Percentiles rank a stretch among this genome's conserved stretches.
Evolutionary conservation across 2,329 filamentous ascomycete genomes (phyloP).

Genomic region (Rutstroemia sp.): DNA sequence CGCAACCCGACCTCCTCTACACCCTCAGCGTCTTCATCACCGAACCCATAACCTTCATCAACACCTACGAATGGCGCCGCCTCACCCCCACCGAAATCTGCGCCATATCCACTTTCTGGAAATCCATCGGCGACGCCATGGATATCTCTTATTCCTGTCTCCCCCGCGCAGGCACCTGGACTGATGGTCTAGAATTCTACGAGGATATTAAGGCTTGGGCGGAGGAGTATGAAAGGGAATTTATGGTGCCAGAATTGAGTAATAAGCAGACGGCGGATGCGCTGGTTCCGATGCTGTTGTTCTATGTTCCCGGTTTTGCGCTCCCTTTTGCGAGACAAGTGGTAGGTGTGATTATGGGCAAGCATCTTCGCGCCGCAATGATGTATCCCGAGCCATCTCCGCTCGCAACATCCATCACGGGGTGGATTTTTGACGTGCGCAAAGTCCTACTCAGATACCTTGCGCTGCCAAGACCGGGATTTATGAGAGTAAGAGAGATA

Average conservation of each 20-base stretch:
- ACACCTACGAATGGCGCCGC: conserved; percentile 61
- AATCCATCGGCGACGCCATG: conserved; percentile 63
- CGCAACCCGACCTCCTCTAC: conserved; percentile 56
- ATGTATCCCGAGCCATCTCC: conserved; percentile 40
- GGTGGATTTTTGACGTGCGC: conserved; percentile 42
- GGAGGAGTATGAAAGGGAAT: conserved; percentile 47
- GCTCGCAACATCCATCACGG: conserved; percentile 34
- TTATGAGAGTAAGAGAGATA: conserved; percentile 34
- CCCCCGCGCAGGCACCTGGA: conserved; percentile 31
- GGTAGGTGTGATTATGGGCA: conserved; percentile 54
- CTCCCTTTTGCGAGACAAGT: conserved; percentile 42
- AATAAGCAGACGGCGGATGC: conserved; percentile 48
- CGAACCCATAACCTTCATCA: conserved; percentile 58
- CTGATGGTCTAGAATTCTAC: conserved; percentile 44
- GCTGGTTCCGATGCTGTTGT: conserved; percentile 54
- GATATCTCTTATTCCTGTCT: conserved; percentile 43
- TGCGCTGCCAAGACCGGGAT: conserved; percentile 44
- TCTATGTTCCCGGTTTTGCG: conserved; percentile 40
- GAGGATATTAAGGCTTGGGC: conserved; percentile 43
- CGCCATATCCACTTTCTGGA: conserved; percentile 64
- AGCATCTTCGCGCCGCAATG: conserved; percentile 57
- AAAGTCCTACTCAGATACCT: conserved; percentile 51
- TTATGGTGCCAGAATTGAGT: conserved; percentile 47
- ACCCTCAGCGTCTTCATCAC: conserved; percentile 58
- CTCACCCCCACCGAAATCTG: conserved; percentile 61